Conservation (phyloP, 2,329 filamentous ascomycete genomes). For the Metarhizium rileyi region DNA sequence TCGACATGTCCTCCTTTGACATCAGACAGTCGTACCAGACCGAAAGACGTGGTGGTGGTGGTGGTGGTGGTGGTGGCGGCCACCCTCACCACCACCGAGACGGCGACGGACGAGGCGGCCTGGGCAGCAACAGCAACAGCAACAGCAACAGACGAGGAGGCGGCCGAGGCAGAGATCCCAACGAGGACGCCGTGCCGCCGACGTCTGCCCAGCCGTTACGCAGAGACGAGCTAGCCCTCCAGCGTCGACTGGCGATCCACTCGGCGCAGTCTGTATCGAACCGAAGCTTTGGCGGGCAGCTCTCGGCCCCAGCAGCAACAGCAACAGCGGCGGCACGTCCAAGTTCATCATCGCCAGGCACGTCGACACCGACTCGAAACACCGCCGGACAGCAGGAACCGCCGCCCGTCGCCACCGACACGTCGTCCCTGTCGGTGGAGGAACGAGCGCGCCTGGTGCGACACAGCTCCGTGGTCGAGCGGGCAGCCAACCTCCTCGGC, state of each 20-base stretch:
- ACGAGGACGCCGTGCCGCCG: constrained; percentile 66
- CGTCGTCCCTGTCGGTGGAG: constrained; percentile 53
- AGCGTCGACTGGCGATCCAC: constrained; percentile 85
- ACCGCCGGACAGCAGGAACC: constrained; percentile 5
- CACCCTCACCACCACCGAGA: too few relatives aligned
- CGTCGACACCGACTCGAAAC: constrained; percentile 11
- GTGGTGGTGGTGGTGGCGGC: constrained; percentile 29
- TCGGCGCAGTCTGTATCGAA: constrained; percentile 72
- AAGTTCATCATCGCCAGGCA: constrained; percentile 6
- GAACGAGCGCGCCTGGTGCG: constrained; percentile 73
- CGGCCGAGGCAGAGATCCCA: constrained; percentile 71
- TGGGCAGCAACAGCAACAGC: too few relatives aligned
- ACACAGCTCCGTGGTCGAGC: constrained; percentile 77
- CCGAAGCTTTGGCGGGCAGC: constrained; percentile 75
- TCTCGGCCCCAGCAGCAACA: constrained; percentile 47
- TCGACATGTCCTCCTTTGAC: constrained; percentile 83
- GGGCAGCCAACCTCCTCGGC: constrained; percentile 69
- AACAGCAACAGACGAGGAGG: constrained; percentile 25
- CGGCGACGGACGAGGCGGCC: constrained; percentile 26
- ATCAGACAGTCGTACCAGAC: constrained; percentile 63
- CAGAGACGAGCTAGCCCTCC: constrained; percentile 82
- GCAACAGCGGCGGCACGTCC: too few relatives aligned
- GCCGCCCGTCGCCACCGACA: constrained; percentile 38
- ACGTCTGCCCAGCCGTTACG: constrained; percentile 72
- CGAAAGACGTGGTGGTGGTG: constrained; percentile 30